phyloP scores from a whole-genome alignment of 2,329 filamentous ascomycete species.

The Trichoderma gracile region DNA sequence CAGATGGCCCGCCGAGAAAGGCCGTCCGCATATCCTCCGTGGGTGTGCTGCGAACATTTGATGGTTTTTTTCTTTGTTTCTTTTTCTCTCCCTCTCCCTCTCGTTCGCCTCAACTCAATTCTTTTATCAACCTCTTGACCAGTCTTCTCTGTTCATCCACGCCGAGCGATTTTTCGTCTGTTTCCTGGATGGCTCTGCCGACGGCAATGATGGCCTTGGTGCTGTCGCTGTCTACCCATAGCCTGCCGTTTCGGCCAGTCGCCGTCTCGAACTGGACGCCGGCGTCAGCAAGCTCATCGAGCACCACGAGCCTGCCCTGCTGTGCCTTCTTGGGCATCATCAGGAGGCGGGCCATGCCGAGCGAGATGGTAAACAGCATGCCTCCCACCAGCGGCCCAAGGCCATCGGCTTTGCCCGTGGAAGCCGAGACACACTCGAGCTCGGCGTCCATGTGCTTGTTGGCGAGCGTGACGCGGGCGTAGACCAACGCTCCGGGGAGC shows the following conservation, averaged over 20 bases:
- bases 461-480: slow-evolving; percentile 77
- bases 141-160: slow-evolving; percentile 70
- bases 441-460: slow-evolving; percentile 86
- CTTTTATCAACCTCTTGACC: slow-evolving; percentile 65
- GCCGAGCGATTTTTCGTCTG: slow-evolving; percentile 67
- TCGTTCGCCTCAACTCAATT: slow-evolving; percentile 31
- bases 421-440: slow-evolving; percentile 82
- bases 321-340: slow-evolving; percentile 64
- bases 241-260: slow-evolving; percentile 84
- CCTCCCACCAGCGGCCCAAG: slow-evolving; percentile 81
- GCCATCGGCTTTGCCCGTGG: slow-evolving; percentile 86
- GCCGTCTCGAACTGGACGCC: slow-evolving; percentile 91
- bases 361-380: slow-evolving; percentile 80
- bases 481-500: slow-evolving; percentile 74
- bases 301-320: slow-evolving; percentile 66
- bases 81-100: neutral
- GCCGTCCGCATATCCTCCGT: neutral
- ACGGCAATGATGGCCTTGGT: slow-evolving; percentile 73
- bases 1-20: neutral
- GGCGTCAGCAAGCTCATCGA: slow-evolving; percentile 74
- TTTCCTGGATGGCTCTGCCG: slow-evolving; percentile 73
- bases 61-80: neutral
- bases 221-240: slow-evolving; percentile 85
- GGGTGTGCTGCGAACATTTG: neutral
- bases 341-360: slow-evolving; percentile 78